Base-by-base conservation (phyloP, 2,329 filamentous ascomycete genomes). In the Harringtonia aguacate region DNA sequence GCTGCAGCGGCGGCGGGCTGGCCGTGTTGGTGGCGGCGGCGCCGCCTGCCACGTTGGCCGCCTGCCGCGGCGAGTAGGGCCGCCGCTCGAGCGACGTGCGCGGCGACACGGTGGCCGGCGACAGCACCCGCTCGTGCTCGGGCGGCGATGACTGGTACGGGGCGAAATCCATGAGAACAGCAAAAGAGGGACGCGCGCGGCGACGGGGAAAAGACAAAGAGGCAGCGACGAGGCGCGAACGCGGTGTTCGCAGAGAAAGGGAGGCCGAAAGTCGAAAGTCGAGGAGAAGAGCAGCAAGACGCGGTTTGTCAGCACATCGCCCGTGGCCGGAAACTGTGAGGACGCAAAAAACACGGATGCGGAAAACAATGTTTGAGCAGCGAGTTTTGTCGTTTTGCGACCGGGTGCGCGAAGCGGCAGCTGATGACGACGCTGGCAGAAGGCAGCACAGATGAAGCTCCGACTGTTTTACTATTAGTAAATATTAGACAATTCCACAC, bases 121-220 rank as follows among this genome's bases (percentile, higher is more conserved):
- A 94, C 60, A 88, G 74, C 42, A 84, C 79, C 56, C 90, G 86
- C 53, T 80, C 78, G 55, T 83, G 75, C 67, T 97, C 89, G 10
- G 92, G 92, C 15, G 84, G 84, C 39, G 84, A 84, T 63, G 90
- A 90, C 69, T 97, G 92, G 67, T 97, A 98, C 31, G 92, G 92
- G 37, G 92, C 92, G 62, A 97, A 98, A 68, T 95, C 86, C 85
- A 92, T 92, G 12, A 22, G 18, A 21, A 8, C 13, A 13, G 29
- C 9, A 18, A 14, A 10, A 22, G 18, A 15, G 29, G 43, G 13
- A 37, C 28, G 20, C 6, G 14, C 21, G 21, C 20, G 28, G 13
- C 20, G 18, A n/a, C 21, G 28, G 28, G 24, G 21, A 21, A 34
- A 9, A 29, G 28, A 13, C 13, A 5, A 17, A 35, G 33, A 36